Conservation (phyloP, 208 protist genomes). For the Herpetomonas muscarum region DNA sequence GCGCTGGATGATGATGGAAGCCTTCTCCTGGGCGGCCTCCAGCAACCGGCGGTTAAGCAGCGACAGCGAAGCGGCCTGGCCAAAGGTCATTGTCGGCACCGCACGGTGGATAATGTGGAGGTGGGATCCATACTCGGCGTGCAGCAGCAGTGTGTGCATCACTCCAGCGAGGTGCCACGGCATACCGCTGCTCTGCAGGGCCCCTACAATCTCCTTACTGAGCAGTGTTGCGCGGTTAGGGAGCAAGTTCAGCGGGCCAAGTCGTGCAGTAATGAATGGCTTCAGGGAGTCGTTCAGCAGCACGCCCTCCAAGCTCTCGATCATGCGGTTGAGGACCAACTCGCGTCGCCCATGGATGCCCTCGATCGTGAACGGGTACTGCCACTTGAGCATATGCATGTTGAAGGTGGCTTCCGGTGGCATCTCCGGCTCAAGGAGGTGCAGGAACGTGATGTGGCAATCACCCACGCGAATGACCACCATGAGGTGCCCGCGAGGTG, state of each 20-base stretch:
- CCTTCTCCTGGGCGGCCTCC: constrained; percentile 55
- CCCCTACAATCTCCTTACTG: constrained; percentile 59
- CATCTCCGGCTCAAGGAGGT: constrained; percentile 66
- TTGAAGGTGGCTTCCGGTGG: constrained; percentile 72
- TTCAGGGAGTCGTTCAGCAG: constrained; percentile 66
- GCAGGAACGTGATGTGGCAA: constrained; percentile 71
- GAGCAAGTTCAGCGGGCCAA: constrained; percentile 54
- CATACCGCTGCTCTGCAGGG: constrained; percentile 56
- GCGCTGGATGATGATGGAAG: constrained; percentile 73
- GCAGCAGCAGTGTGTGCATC: constrained; percentile 72
- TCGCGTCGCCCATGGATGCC: constrained; percentile 60
- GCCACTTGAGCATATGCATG: constrained; percentile 84
- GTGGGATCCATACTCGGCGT: constrained; percentile 71
- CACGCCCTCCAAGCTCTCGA: constrained; percentile 71
- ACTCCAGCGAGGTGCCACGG: constrained; percentile 74
- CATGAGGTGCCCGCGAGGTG: constrained; percentile 77
- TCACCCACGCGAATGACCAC: constrained; percentile 84
- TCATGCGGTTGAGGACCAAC: constrained; percentile 76
- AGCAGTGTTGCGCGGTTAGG: constrained; percentile 23
- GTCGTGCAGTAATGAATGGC: constrained; percentile 57
- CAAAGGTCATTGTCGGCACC: constrained; percentile 37
- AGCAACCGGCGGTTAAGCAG: constrained; percentile 67
- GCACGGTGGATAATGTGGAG: constrained; percentile 79
- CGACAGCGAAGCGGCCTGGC: constrained; percentile 66
- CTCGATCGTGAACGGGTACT: constrained; percentile 73